Conservation (phyloP, 345 rosid species). For the Brassica juncea region DNA sequence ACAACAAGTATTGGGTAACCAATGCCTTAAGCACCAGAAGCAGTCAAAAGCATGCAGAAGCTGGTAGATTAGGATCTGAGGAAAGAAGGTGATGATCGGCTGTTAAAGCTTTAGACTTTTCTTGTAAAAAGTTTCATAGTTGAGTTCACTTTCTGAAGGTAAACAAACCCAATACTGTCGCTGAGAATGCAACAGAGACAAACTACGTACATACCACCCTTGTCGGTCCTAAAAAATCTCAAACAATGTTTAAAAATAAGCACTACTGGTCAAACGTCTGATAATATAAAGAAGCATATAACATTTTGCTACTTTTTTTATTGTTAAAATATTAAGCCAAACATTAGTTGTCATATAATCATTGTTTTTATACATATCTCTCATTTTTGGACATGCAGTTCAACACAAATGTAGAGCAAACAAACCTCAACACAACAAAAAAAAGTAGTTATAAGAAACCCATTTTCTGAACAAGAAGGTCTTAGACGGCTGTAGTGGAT, state of each 20-base stretch:
- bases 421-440: slow-evolving; percentile 29
- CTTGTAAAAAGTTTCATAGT: background rate
- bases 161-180: background rate
- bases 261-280: background rate
- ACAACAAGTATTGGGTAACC: too few relatives aligned
- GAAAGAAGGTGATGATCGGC: background rate
- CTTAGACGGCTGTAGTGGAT: slow-evolving; percentile 43
- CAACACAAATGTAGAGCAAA: slow-evolving; percentile 30
- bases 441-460: slow-evolving; percentile 23
- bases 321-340: slow-evolving; percentile 24
- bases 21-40: too few relatives aligned
- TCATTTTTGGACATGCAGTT: slow-evolving; percentile 13
- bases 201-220: background rate
- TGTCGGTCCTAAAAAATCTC: background rate
- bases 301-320: background rate
- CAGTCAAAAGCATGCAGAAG: background rate
- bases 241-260: background rate
- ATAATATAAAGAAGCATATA: background rate
- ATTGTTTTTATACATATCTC: slow-evolving; percentile 32
- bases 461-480: background rate
- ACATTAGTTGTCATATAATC: slow-evolving; percentile 31
- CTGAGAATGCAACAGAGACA: background rate
- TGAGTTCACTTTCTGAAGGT: background rate
- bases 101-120: background rate
- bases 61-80: background rate